Evolutionary conservation across 1,284 basidiomycete genomes (phyloP), one percentile per base, ranked within the genome.

Genomic region (Leccinum fuscescens): DNA sequence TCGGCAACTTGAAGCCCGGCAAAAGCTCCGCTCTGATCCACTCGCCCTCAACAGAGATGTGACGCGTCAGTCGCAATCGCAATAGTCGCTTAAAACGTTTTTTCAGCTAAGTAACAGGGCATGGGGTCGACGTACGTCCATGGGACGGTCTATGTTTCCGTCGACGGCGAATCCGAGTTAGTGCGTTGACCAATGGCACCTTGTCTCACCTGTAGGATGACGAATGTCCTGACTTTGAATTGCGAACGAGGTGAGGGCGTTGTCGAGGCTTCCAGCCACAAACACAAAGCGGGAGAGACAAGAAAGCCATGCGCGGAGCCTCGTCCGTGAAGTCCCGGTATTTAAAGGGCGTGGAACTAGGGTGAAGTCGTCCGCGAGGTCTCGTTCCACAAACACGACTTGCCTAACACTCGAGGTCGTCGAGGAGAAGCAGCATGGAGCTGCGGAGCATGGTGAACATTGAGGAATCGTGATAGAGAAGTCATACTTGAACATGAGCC

Each of bases 271-370:
- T 69, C 74, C 37, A 74, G 72, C 42, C 69, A 66, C 61, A 76
- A 59, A 71, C 74, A 62, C 70, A 73, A 58, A 80, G 70, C 55
- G 78, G 69, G 44, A 76, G 66, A 56, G 48, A 49, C 73, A 68
- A n/a, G 74, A 72, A 58, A 80, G 74, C 78, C 78, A 80, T 20
- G 70, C 67, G 15, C 60, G 66, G 48, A 75, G 67, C 58, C 76
- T 70, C 48, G 67, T 57, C 72, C 72, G 71, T 9, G 74, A 72
- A 37, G 58, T 60, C 62, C 24, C 55, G 44, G 61, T 70, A 70
- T 70, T 73, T 72, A 72, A 72, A 68, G 66, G 60, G 64, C 61
- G 46, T 62, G 68, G 66, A 58, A 31, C 31, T 60, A 59, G 62
- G 61, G 56, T 48, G 57, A 63, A 37, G 44, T 17, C 42, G 22